A percentile compares a stretch with the other conserved stretches of the same genome.
Evolutionary conservation across 768 basidiomycete genomes (phyloP).

Genomic region (Mycena crocata): DNA sequence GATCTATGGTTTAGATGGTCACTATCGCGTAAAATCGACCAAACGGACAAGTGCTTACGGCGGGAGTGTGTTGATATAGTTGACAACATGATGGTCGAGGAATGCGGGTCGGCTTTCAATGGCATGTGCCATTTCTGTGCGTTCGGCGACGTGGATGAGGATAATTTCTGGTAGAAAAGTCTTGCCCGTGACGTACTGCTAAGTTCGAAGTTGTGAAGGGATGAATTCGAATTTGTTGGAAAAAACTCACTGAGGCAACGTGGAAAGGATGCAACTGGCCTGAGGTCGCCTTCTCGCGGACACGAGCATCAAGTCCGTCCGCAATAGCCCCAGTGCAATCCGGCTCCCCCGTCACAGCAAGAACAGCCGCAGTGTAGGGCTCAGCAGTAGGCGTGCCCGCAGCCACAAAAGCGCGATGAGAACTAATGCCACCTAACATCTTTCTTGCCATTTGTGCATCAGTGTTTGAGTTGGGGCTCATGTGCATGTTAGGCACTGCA

Average conservation of each 20-base stretch:
- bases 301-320: slow-evolving; percentile 2
- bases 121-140: slow-evolving; percentile 28
- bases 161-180: slow-evolving; percentile 7
- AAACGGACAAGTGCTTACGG: slow-evolving; percentile 10
- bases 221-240: neutral
- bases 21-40: neutral
- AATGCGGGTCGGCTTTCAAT: slow-evolving; percentile 25
- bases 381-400: slow-evolving; percentile 1
- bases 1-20: neutral
- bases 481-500: neutral
- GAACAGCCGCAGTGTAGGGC: neutral
- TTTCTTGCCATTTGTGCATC: slow-evolving; percentile 11
- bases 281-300: slow-evolving; percentile 4
- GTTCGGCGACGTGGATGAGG: slow-evolving; percentile 22
- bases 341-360: slow-evolving; percentile 8
- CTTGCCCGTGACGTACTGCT: slow-evolving; percentile 8
- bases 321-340: slow-evolving; percentile 13
- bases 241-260: slow-evolving; percentile 18
- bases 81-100: slow-evolving; percentile 18
- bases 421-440: slow-evolving; percentile 18
- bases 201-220: neutral
- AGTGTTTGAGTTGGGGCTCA: slow-evolving; percentile 1
- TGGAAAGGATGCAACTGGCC: slow-evolving; percentile 25
- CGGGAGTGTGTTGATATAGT: slow-evolving; percentile 19
- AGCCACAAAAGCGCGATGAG: slow-evolving; percentile 11